These are phyloP conservation scores for Arachnomyces sp. DNA, from an alignment of 2,329 filamentous ascomycete genomes.

Conservation along the genomic window DNA sequence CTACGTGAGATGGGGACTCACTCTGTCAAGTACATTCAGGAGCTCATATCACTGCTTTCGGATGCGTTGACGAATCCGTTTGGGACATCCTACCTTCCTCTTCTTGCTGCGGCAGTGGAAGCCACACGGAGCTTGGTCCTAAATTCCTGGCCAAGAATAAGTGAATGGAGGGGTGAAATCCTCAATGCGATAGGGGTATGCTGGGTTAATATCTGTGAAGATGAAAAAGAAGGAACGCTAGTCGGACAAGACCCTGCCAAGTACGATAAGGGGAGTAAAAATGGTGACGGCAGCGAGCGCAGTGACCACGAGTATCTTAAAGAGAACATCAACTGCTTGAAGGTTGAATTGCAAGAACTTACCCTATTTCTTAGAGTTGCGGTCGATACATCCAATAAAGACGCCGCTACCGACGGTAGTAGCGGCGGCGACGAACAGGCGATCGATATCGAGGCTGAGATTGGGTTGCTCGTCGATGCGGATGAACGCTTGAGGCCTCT, in stretches of 20 bases:
- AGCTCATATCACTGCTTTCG: conserved; percentile 60
- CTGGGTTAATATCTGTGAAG: conserved; percentile 51
- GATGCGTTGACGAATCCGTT: conserved; percentile 63
- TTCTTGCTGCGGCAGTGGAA: conserved; percentile 47
- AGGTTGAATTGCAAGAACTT: conserved; percentile 21
- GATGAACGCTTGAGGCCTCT: no score
- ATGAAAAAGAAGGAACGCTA: conserved; percentile 17
- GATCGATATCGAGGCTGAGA: conserved; percentile 23
- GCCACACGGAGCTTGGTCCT: conserved; percentile 53
- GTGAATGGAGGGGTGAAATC: conserved; percentile 55
- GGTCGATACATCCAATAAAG: conserved; percentile 10
- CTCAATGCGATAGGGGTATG: conserved; percentile 55
- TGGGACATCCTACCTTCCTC: conserved; percentile 45
- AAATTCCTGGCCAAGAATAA: conserved; percentile 63
- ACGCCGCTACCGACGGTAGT: background rate
- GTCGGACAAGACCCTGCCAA: conserved; percentile 1
- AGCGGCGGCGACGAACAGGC: no score
- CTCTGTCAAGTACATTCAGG: conserved; percentile 42
- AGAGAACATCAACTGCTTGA: conserved; percentile 15
- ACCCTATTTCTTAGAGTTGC: conserved; percentile 24
- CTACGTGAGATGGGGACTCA: conserved; percentile 29
- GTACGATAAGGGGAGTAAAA: background rate
- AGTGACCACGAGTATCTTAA: conserved; percentile 2
- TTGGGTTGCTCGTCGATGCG: conserved; percentile 26
- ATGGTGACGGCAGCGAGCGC: conserved; percentile 5